Conservation (phyloP, 805 yeast genomes). For the Candida ascalaphidarum region DNA sequence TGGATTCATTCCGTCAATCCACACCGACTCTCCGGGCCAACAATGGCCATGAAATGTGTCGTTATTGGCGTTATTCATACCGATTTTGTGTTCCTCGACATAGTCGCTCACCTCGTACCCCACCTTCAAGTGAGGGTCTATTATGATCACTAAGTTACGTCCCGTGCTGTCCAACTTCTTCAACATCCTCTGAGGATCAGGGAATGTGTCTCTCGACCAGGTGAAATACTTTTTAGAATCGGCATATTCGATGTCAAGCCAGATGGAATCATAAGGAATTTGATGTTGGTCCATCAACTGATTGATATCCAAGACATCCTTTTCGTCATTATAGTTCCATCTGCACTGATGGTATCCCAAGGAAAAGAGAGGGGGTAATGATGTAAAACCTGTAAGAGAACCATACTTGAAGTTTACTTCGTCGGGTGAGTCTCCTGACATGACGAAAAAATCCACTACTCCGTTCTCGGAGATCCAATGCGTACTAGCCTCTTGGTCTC, state of each 20-base stretch:
- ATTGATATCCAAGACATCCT: slow-evolving; percentile 71
- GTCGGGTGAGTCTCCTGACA: slow-evolving; percentile 52
- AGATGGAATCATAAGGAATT: slow-evolving; percentile 84
- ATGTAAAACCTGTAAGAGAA: slow-evolving; percentile 60
- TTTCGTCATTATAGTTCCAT: slow-evolving; percentile 91
- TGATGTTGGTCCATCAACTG: slow-evolving; percentile 59
- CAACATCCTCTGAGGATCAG: slow-evolving; percentile 67
- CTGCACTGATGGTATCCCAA: slow-evolving; percentile 94
- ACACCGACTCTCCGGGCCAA: slow-evolving; percentile 95
- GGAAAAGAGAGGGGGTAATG: slow-evolving; percentile 69
- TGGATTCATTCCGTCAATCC: slow-evolving; percentile 84
- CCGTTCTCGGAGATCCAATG: slow-evolving; percentile 98
- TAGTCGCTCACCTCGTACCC: slow-evolving; percentile 58
- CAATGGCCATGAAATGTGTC: slow-evolving; percentile 73
- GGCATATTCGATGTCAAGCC: slow-evolving; percentile 94
- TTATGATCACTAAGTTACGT: slow-evolving; percentile 72
- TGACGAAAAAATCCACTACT: slow-evolving; percentile 60
- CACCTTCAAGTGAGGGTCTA: slow-evolving; percentile 85
- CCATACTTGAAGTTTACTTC: slow-evolving; percentile 57
- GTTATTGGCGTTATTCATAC: slow-evolving; percentile 40
- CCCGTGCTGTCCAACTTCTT: slow-evolving; percentile 58
- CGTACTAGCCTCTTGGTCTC: slow-evolving; percentile 30
- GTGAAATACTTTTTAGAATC: slow-evolving; percentile 84
- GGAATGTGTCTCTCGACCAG: slow-evolving; percentile 72
- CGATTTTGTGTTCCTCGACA: slow-evolving; percentile 33